Conservation (phyloP, 78 protist species). For the Salpingoeca rosetta region DNA sequence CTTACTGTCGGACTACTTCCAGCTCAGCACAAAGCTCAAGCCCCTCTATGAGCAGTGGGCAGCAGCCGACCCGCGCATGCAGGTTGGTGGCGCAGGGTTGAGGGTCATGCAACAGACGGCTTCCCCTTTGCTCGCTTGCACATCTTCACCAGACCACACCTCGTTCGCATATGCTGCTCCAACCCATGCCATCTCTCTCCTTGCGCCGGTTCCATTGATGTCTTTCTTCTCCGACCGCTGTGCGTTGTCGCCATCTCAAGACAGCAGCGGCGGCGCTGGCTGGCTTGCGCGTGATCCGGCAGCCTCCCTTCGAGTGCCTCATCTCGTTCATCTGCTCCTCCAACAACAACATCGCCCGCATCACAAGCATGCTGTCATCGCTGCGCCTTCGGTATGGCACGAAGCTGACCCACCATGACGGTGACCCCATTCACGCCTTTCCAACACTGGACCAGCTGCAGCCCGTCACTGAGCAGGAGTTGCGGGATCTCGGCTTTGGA, state of each 20-base stretch:
- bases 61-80: neutral
- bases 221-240: too few relatives aligned
- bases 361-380: conserved; percentile 44
- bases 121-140: too few relatives aligned
- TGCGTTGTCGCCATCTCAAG: neutral
- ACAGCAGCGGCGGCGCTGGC: neutral
- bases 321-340: conserved; percentile 81
- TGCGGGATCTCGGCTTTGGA: conserved; percentile 73
- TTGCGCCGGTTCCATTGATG: neutral
- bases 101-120: neutral
- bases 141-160: neutral
- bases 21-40: neutral
- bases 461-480: conserved; percentile 19
- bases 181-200: neutral
- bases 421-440: conserved; percentile 7
- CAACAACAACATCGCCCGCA: conserved; percentile 76
- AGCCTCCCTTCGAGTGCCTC: conserved; percentile 72
- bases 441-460: conserved; percentile 32
- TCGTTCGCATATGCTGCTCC: neutral
- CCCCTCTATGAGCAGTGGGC: neutral
- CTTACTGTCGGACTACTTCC: neutral
- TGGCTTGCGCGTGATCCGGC: conserved; percentile 45
- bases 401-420: neutral
- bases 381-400: neutral
- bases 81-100: neutral